Base-by-base conservation (phyloP, 306 rosid species). In the Citrullus amarus region DNA sequence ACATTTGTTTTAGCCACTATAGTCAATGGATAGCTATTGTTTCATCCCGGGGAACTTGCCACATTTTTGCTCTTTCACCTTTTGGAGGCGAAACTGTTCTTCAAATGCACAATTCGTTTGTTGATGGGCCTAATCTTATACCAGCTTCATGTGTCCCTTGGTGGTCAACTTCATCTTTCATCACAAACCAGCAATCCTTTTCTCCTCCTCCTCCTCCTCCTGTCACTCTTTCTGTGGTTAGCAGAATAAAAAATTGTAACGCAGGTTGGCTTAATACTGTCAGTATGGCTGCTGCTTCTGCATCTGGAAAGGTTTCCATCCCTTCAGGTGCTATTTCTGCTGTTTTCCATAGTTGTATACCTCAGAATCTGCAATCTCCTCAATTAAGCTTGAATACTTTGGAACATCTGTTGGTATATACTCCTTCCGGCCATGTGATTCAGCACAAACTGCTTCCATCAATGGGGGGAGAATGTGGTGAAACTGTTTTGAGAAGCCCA, bases 291-390 rank as follows among this genome's bases (percentile, higher is more conserved):
- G 92, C 99, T 69, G 87, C 96, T 86, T 91, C 98, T 76, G 96
- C 93, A 12, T 86, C 96, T 58, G 91, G 99, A 82, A 96, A 90
- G 84, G 86, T 85, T 75, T 81, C 87, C 68, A 75, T 88, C 79
- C 96, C 96, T 18, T 93, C 97, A 71, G 99, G 99, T 66, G 99
- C 96, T 81, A 85, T 91, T 88, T 86, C 94, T 77, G 88, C 99
- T 70, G 90, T 91, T 53, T 96, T 96, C 81, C 97, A 91, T 83
- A 83, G 81, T 80, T 90, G 91, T 76, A 74, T 92, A 73, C 88
- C 91, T 81, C 82, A 60, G 48, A 80, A 84, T 88, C 54, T 84
- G 78, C 84, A 77, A 48, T 70, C 81, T 74, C 74, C 80, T 73
- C 86, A 77, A 63, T n/a, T 85, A 10, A 86, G 87, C 81, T 71